Percentiles rank a stretch among this genome's conserved stretches.
phyloP scores from a whole-genome alignment of 768 basidiomycete genomes.

The Rickenella mellea region DNA sequence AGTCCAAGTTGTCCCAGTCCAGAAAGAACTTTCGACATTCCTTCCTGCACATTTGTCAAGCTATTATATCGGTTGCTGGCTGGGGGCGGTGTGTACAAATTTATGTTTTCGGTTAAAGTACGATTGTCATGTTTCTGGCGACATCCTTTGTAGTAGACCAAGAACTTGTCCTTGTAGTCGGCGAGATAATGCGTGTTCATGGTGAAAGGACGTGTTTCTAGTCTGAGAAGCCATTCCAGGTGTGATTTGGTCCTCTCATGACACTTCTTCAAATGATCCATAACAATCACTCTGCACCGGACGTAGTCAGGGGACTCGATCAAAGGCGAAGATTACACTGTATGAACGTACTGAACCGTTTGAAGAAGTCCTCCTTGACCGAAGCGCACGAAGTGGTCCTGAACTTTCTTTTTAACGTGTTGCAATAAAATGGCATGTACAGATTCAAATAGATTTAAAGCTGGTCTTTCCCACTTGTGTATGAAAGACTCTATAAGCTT shows the following conservation, averaged over 20 bases:
- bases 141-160: conserved; percentile 34
- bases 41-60: too few species aligned
- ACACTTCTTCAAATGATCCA: conserved; percentile 39
- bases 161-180: conserved; percentile 39
- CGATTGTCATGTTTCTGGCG: too few species aligned
- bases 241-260: conserved; percentile 27
- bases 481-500: conserved; percentile 37
- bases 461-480: conserved; percentile 38
- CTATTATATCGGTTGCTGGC: too few species aligned
- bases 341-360: conserved; percentile 30
- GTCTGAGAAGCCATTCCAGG: conserved; percentile 37
- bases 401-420: conserved; percentile 34
- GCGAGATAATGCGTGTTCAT: conserved; percentile 42
- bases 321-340: neutral
- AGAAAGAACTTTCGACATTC: conserved; percentile 24
- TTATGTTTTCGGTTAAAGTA: too few species aligned
- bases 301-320: neutral
- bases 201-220: conserved; percentile 43
- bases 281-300: conserved; percentile 33
- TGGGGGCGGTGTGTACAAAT: too few species aligned
- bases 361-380: conserved; percentile 44
- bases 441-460: conserved; percentile 31
- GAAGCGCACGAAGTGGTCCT: conserved; percentile 39
- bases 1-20: conserved; percentile 31
- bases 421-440: conserved; percentile 27